Evolutionary conservation across 306 rosid genomes (phyloP).

Genomic region (Vigna angularis): DNA sequence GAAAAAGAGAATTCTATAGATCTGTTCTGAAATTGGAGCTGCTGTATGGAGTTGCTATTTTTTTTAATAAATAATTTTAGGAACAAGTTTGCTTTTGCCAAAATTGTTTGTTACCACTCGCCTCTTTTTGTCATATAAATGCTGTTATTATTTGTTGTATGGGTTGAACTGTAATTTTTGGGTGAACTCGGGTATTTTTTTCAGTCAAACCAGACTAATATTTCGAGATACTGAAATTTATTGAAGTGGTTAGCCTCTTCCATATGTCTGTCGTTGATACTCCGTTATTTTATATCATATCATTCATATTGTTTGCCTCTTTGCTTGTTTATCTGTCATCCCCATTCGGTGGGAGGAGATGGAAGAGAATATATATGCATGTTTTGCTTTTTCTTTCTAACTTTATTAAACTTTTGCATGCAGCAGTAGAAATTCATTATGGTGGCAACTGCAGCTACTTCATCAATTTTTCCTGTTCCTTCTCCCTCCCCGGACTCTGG

Average conservation of each 20-base stretch:
- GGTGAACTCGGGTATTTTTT: neutral
- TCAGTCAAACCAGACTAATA: neutral
- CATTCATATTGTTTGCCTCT: neutral
- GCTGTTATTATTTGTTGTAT: conserved; percentile 33
- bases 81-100: conserved; percentile 3
- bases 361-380: conserved; percentile 10
- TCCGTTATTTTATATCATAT: neutral
- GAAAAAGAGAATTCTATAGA: neutral
- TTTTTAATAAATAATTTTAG: neutral
- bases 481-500: conserved; percentile 63
- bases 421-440: conserved; percentile 58
- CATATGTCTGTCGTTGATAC: conserved; percentile 25
- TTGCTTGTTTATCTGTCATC: neutral
- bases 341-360: conserved; percentile 11
- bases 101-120: conserved; percentile 1
- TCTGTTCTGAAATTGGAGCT: conserved; percentile 41
- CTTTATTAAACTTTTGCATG: conserved; percentile 31
- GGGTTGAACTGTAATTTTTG: conserved; percentile 11
- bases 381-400: conserved; percentile 4
- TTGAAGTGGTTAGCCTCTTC: neutral
- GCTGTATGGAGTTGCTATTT: neutral
- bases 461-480: conserved; percentile 72
- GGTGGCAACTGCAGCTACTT: conserved; percentile 92
- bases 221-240: neutral
- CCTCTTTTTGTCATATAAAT: conserved; percentile 23